Evolutionary conservation across 2,329 filamentous ascomycete genomes (phyloP), one percentile per base, ranked within the genome.

Genomic region (Lachnellula hyalina): DNA sequence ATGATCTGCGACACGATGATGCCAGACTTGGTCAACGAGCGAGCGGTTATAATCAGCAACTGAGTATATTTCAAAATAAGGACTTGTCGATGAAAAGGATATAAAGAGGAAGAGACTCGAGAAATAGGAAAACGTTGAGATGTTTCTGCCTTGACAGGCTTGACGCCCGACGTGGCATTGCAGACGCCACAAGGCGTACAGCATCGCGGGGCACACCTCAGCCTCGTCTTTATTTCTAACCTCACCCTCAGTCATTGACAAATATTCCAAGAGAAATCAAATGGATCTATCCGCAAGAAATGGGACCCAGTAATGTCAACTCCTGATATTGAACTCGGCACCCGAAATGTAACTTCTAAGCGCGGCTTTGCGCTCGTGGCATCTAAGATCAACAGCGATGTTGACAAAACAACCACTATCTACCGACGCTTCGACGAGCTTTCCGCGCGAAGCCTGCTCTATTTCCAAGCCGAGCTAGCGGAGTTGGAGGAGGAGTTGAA

Each of bases 391-490:
- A 52, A 47, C 11, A 52, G 40, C 41, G 60, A 62, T 32, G 25
- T 21, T 5, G 61, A 64, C 35, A 59, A 57, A 15, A 63, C 45
- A 3, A 59, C 56, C 1, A 61, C 61, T 2, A 60, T 64, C 19
- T 64, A 58, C 32, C 47, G 61, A 35, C 56, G 61, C 4, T 64
- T 63, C 47, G 60, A 64, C 34, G 15, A 35, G 28, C 51, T 63
- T 8, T 58, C 60, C 2, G 58, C 62, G 5, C 51, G 62, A 14
- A 63, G 63, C 45, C 47, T 64, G 2, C 11, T 64, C 2, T 62
- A 55, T 12, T 51, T 54, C 17, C 52, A 64, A 51, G 55, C 59
- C 11, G 57, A 64, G 32, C 49, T 63, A 6, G 56, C 56, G 12
- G 61, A 64, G 47, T 45, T 63, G 2, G 60, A 64, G 40, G 32